phyloP scores from a whole-genome alignment of 805 yeast genomes.

The Komagataella phaffii region DNA sequence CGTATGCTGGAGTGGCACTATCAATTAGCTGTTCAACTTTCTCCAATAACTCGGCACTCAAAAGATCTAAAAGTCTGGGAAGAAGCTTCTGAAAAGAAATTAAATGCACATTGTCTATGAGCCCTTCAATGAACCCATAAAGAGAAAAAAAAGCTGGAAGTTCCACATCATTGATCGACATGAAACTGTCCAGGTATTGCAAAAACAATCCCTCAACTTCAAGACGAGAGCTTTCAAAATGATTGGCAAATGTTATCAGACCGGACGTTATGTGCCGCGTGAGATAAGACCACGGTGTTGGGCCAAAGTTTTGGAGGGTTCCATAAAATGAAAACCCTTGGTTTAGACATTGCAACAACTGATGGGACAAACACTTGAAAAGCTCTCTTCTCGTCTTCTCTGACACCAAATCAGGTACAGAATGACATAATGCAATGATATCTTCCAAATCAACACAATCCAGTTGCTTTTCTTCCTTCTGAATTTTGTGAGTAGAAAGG shows the following conservation, averaged over 20 bases:
- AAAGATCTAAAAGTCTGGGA: constrained; percentile 8
- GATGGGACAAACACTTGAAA: neutral
- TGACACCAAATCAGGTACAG: neutral
- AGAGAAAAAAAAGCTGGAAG: constrained; percentile 9
- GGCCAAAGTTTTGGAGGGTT: neutral
- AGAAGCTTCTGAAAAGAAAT: constrained; percentile 9
- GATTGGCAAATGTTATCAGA: neutral
- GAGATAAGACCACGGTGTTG: neutral
- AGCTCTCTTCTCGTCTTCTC: neutral
- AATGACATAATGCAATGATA: neutral
- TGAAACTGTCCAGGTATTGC: neutral
- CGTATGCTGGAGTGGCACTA: constrained; percentile 4
- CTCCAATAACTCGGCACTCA: constrained; percentile 15
- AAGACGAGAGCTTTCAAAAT: neutral
- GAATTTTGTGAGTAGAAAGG: neutral
- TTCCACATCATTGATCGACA: neutral
- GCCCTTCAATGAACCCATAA: constrained; percentile 16
- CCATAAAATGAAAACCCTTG: neutral
- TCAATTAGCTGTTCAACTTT: constrained; percentile 7
- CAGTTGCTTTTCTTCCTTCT: neutral
- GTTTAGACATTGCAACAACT: neutral
- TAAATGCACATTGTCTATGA: constrained; percentile 11
- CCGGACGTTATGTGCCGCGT: neutral
- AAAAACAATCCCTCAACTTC: neutral
- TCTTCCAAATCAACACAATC: neutral